These are phyloP conservation scores for Lachnellula subtilissima DNA, from an alignment of 2,329 filamentous ascomycete species.

Conservation along the genomic window DNA sequence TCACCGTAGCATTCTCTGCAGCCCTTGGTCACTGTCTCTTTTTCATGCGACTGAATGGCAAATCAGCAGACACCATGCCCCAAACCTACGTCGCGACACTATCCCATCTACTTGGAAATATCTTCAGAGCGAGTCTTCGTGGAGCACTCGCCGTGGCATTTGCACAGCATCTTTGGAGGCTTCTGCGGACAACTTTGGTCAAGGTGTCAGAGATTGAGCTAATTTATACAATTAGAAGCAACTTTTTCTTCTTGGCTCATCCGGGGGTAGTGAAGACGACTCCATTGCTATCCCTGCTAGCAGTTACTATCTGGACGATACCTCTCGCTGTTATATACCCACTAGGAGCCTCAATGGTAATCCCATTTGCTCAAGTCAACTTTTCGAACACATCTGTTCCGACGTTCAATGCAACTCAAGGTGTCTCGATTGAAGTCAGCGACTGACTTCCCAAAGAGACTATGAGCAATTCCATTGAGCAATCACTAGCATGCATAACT, in stretches of 20 bases:
- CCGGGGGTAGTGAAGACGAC: not conserved
- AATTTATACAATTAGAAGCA: not conserved
- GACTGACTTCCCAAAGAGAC: too few species aligned
- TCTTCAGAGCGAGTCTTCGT: not conserved
- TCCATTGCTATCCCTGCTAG: not conserved
- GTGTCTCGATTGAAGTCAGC: too few species aligned
- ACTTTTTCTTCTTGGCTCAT: not conserved
- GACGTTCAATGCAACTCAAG: not conserved
- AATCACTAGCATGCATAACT: too few species aligned
- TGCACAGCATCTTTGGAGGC: not conserved
- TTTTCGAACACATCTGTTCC: not conserved
- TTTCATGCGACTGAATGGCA: not conserved
- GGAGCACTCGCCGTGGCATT: not conserved
- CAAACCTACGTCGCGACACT: not conserved
- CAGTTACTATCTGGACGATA: not conserved
- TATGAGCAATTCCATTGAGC: too few species aligned
- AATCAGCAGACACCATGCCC: not conserved
- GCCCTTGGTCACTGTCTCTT: too few species aligned
- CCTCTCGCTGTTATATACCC: not conserved
- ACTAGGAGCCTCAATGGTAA: not conserved
- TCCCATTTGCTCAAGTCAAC: not conserved
- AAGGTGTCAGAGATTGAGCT: not conserved
- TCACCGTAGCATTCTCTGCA: too few species aligned
- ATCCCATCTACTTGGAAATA: not conserved
- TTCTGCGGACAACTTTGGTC: not conserved